Percentiles rank a stretch among this genome's conserved stretches.
phyloP scores from a whole-genome alignment of 306 rosid genomes.

The apple (Malus domestica) region DNA sequence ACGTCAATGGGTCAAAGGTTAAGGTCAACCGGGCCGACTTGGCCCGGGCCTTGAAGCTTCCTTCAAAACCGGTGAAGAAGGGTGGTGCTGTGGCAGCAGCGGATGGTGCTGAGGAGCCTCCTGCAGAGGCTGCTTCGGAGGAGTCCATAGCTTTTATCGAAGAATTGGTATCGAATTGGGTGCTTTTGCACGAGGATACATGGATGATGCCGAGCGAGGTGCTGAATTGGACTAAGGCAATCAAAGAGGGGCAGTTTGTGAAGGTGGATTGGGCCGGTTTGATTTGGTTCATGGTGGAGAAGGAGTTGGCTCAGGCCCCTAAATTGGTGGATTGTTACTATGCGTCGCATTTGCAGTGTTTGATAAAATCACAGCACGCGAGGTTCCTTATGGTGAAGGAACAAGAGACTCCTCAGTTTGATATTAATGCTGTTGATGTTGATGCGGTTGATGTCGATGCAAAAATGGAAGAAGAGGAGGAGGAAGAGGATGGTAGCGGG shows the following conservation, averaged over 20 bases:
- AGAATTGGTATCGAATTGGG: conserved; percentile 62
- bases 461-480: conserved; percentile 29
- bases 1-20: conserved; percentile 41
- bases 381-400: conserved; percentile 33
- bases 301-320: conserved; percentile 48
- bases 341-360: conserved; percentile 76
- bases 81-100: not conserved
- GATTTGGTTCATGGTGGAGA: conserved; percentile 77
- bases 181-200: conserved; percentile 71
- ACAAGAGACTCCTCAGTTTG: conserved; percentile 7
- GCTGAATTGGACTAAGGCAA: conserved; percentile 19
- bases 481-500: conserved; percentile 30
- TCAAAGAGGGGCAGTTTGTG: conserved; percentile 54
- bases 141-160: conserved; percentile 47
- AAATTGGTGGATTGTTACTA: conserved; percentile 59
- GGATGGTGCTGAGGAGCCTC: conserved; percentile 11
- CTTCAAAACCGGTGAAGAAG: conserved; percentile 35
- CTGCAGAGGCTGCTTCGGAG: conserved; percentile 1
- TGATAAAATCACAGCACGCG: conserved; percentile 53
- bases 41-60: conserved; percentile 67
- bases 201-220: conserved; percentile 59
- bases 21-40: conserved; percentile 58
- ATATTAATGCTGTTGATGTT: conserved; percentile 1
- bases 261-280: conserved; percentile 78
- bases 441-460: not conserved